These are phyloP conservation scores for Arabidopsis thaliana DNA, from an alignment of 345 rosid species.

Conservation along the genomic window DNA sequence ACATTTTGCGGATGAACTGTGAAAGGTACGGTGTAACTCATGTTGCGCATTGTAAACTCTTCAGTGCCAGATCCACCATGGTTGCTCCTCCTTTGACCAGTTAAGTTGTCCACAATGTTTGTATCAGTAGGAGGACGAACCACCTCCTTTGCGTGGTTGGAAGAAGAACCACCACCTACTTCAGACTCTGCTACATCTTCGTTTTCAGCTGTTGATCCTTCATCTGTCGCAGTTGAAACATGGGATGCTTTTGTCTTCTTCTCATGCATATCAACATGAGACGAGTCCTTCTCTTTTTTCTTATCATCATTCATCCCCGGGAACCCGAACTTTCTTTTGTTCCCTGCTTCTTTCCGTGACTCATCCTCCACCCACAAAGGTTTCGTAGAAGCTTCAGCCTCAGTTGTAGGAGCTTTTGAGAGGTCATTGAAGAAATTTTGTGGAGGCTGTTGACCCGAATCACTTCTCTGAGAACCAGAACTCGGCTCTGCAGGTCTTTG, in stretches of 20 bases:
- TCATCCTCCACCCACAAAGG: constrained; percentile 78
- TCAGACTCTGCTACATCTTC: constrained; percentile 98
- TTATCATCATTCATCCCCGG: constrained; percentile 61
- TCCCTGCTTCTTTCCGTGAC: constrained; percentile 54
- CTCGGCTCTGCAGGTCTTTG: constrained; percentile 60
- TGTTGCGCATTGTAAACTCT: constrained; percentile 61
- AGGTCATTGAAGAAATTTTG: constrained; percentile 90
- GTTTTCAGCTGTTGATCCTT: constrained; percentile 89
- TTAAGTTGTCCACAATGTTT: constrained; percentile 44
- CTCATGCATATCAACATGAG: constrained; percentile 56
- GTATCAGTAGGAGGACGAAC: constrained; percentile 56
- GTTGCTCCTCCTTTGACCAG: constrained; percentile 45
- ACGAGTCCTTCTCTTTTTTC: constrained; percentile 62
- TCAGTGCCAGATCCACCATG: constrained; percentile 48
- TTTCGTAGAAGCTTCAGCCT: constrained; percentile 63
- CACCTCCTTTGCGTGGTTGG: constrained; percentile 66
- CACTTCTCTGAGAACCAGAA: constrained; percentile 67
- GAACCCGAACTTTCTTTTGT: constrained; percentile 71
- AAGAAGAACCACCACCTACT: constrained; percentile 77
- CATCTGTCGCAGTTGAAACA: constrained; percentile 78
- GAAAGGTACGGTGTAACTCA: constrained; percentile 58
- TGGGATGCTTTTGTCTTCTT: constrained; percentile 65
- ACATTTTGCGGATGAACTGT: constrained; percentile 55
- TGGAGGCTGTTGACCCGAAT: constrained; percentile 59
- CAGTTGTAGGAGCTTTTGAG: constrained; percentile 55